These are phyloP conservation scores for Oryza glaberrima DNA, from an alignment of 176 grass and related monocot species.

Conservation along the genomic window DNA sequence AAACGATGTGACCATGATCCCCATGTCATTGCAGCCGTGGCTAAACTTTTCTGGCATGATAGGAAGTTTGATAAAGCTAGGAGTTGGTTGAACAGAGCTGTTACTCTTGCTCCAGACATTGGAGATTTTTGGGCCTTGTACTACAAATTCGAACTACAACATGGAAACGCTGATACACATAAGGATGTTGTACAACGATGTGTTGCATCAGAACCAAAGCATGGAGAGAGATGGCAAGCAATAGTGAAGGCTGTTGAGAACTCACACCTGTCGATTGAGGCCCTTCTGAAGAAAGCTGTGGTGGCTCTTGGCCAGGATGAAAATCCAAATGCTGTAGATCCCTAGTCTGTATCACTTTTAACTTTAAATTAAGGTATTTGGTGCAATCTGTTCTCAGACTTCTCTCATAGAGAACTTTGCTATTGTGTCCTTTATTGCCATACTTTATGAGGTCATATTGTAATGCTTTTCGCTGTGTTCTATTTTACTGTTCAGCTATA, in stretches of 20 bases:
- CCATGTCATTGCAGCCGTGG: conserved; percentile 80
- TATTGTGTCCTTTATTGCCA: not conserved
- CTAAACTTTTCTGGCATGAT: conserved; percentile 88
- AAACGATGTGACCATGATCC: conserved; percentile 83
- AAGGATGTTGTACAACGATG: conserved; percentile 80
- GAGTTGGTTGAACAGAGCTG: conserved; percentile 85
- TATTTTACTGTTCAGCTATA: not conserved
- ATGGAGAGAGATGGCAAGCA: conserved; percentile 84
- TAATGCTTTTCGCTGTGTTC: not conserved
- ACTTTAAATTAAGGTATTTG: conserved; percentile 23
- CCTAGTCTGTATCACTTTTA: not conserved
- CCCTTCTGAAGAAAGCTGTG: conserved; percentile 76
- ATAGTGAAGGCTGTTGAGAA: conserved; percentile 87
- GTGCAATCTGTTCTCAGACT: conserved; percentile 12
- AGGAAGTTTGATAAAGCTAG: conserved; percentile 91
- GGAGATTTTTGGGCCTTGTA: conserved; percentile 87
- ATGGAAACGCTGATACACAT: conserved; percentile 73
- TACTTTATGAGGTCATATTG: not conserved
- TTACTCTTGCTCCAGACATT: conserved; percentile 76
- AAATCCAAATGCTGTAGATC: conserved; percentile 49
- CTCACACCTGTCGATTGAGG: conserved; percentile 70
- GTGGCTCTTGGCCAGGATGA: conserved; percentile 76
- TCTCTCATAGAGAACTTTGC: not conserved
- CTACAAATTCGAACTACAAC: conserved; percentile 89
- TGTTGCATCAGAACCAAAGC: conserved; percentile 78